phyloP scores from a whole-genome alignment of 306 rosid species.

The Dalbergia cultrata region DNA sequence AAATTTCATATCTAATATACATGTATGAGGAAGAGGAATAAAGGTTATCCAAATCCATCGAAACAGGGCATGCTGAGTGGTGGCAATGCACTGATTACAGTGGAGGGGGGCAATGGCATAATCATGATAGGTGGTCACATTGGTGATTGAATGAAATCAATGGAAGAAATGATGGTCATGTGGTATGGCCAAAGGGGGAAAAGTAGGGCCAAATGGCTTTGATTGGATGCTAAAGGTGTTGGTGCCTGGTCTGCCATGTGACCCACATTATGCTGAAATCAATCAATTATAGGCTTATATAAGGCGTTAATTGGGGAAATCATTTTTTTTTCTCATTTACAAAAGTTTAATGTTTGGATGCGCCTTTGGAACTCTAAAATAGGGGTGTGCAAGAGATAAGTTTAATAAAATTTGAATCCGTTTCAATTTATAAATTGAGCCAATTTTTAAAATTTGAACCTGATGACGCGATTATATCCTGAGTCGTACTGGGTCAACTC shows the following conservation, averaged over 20 bases:
- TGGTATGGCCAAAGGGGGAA: not conserved
- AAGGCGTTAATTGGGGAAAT: conserved; percentile 49
- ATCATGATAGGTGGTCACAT: conserved; percentile 30
- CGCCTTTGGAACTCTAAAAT: no score
- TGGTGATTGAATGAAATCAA: conserved; percentile 34
- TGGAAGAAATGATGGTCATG: conserved; percentile 17
- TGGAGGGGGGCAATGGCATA: conserved; percentile 24
- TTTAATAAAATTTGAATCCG: no score
- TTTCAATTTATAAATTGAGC: no score
- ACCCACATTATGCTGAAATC: conserved; percentile 18
- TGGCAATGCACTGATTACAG: conserved; percentile 33
- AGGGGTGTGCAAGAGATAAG: no score
- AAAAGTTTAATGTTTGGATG: no score
- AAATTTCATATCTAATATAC: not conserved
- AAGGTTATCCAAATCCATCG: not conserved
- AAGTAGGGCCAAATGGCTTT: conserved; percentile 38
- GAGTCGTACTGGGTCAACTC: no score
- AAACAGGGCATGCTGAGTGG: not conserved
- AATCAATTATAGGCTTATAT: conserved; percentile 30
- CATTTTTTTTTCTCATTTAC: not conserved
- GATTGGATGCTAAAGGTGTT: conserved; percentile 38
- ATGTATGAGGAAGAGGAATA: no score
- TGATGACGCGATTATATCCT: no score
- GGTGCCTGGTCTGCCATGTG: conserved; percentile 48
- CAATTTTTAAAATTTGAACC: no score